A percentile compares a stretch with the other conserved stretches of the same genome.
Evolutionary conservation across 1,139 yeast genomes (phyloP).

Genomic region (Zygosaccharomyces sapae): DNA sequence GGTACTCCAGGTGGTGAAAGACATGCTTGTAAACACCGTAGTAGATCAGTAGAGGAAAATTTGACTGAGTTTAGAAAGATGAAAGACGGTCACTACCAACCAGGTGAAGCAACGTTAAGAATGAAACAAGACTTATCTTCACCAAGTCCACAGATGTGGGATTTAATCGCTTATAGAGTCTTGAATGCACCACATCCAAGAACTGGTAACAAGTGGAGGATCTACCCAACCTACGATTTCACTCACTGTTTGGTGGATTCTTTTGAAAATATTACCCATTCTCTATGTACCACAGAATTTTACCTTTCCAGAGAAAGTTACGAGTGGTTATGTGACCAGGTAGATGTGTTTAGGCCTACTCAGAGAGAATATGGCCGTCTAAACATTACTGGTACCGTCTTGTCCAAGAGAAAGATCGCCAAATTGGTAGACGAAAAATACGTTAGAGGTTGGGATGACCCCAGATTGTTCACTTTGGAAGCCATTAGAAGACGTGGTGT

Average conservation of each 20-base stretch:
- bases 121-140: constrained; percentile 91
- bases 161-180: constrained; percentile 93
- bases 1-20: constrained; percentile 94
- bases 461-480: constrained; percentile 89
- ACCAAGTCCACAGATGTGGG: constrained; percentile 99
- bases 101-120: constrained; percentile 91
- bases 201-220: constrained; percentile 97
- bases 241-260: constrained; percentile 99
- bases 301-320: constrained; percentile 87
- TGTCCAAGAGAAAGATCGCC: constrained; percentile 94
- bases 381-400: constrained; percentile 87
- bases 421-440: constrained; percentile 73
- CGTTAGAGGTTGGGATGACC: constrained; percentile 98
- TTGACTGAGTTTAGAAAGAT: constrained; percentile 78
- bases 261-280: constrained; percentile 90
- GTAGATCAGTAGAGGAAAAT: constrained; percentile 65
- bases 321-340: constrained; percentile 97
- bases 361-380: constrained; percentile 98
- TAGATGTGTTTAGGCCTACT: constrained; percentile 94
- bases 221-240: constrained; percentile 97
- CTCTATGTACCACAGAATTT: constrained; percentile 93
- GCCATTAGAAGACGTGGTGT: constrained; percentile 96
- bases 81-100: constrained; percentile 83
- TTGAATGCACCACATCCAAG: constrained; percentile 90
- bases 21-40: constrained; percentile 73